phyloP scores from a whole-genome alignment of 768 basidiomycete species.

The Lactarius akahatsu region DNA sequence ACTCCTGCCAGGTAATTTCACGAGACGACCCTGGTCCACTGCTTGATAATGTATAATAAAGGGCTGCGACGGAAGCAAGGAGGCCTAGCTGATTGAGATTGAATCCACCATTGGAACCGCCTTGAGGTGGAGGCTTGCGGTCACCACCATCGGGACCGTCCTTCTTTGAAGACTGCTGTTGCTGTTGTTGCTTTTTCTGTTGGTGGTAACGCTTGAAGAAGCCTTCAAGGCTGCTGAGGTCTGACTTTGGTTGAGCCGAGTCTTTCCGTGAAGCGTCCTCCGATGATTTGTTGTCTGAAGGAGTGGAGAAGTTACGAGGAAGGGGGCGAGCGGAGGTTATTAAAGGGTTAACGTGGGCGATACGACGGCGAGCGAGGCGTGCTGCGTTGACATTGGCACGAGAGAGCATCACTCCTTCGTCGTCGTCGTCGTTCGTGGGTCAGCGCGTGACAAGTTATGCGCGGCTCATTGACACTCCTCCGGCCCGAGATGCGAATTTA shows the following conservation, averaged over 20 bases:
- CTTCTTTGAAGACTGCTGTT: slow-evolving; percentile 33
- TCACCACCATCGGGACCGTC: slow-evolving; percentile 40
- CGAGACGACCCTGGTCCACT: slow-evolving; percentile 53
- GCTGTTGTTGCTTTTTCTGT: slow-evolving; percentile 22
- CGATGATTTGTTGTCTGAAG: slow-evolving; percentile 22
- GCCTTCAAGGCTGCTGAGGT: slow-evolving; percentile 31
- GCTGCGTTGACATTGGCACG: slow-evolving; percentile 24
- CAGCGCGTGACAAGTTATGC: slow-evolving; percentile 6
- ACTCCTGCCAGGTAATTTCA: slow-evolving; percentile 99
- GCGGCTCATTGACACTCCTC: neutral
- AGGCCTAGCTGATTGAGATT: slow-evolving; percentile 57
- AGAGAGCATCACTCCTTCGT: slow-evolving; percentile 26
- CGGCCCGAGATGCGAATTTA: slow-evolving; percentile 10
- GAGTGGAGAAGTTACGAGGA: slow-evolving; percentile 25
- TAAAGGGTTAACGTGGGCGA: slow-evolving; percentile 8
- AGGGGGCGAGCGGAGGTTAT: neutral
- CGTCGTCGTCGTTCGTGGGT: slow-evolving; percentile 17
- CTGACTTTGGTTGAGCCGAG: slow-evolving; percentile 23
- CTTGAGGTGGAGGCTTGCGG: slow-evolving; percentile 48
- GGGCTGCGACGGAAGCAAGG: slow-evolving; percentile 57
- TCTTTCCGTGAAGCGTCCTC: slow-evolving; percentile 24
- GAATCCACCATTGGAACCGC: slow-evolving; percentile 50
- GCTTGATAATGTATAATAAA: slow-evolving; percentile 59
- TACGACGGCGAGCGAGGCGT: slow-evolving; percentile 26
- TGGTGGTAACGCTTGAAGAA: slow-evolving; percentile 33